These are phyloP conservation scores for Teratosphaeria nubilosa DNA, from an alignment of 2,329 filamentous ascomycete genomes.

Conservation along the genomic window DNA sequence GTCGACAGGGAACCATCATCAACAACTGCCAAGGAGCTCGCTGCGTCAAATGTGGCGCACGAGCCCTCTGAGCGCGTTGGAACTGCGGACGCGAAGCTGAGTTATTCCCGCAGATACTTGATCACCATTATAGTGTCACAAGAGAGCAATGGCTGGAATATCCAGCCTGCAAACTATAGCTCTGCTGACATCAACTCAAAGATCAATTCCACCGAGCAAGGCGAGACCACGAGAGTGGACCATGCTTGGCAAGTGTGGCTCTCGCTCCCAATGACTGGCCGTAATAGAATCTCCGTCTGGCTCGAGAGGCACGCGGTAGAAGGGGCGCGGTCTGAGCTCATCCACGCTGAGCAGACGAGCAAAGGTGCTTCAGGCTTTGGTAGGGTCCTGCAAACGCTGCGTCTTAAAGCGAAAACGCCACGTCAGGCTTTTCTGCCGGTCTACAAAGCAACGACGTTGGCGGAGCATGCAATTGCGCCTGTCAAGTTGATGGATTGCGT, in stretches of 20 bases:
- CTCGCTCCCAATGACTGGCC: neutral
- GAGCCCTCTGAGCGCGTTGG: neutral
- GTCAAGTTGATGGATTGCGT: neutral
- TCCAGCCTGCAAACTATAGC: neutral
- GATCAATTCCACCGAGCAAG: neutral
- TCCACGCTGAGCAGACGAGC: neutral
- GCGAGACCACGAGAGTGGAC: neutral
- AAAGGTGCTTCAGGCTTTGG: neutral
- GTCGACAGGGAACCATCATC: neutral
- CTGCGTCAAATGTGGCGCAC: too few species aligned
- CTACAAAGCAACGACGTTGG: neutral
- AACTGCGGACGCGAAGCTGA: neutral
- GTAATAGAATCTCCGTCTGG: neutral
- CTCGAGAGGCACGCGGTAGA: neutral
- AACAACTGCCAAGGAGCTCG: neutral
- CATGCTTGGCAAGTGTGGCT: neutral
- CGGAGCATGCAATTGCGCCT: neutral
- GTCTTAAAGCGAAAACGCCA: neutral
- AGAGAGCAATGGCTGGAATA: neutral
- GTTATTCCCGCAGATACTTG: neutral
- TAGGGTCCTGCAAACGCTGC: neutral
- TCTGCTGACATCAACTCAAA: neutral
- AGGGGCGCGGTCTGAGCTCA: neutral
- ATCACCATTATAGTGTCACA: neutral
- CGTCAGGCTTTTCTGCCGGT: neutral